A percentile compares a stretch with the other conserved stretches of the same genome.
These are phyloP conservation scores for Hibiscus trionum DNA, from an alignment of 345 rosid species.

Conservation along the genomic window DNA sequence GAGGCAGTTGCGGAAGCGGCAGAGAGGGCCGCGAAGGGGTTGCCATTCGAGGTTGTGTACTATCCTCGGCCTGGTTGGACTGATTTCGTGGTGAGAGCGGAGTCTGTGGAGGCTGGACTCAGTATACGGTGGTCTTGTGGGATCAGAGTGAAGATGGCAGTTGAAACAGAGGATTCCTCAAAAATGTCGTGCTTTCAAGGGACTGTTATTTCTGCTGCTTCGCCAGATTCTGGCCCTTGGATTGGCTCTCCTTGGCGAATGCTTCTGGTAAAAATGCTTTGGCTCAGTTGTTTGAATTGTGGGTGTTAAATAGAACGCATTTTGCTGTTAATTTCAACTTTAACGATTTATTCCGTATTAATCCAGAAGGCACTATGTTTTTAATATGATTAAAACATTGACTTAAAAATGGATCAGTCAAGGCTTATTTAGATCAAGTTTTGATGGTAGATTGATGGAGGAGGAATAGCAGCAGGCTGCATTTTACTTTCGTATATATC, in stretches of 20 bases:
- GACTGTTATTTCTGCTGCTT: conserved; percentile 31
- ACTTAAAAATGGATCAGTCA: neutral
- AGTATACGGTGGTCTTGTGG: conserved; percentile 45
- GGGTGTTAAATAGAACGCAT: neutral
- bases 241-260: conserved; percentile 81
- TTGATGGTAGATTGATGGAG: neutral
- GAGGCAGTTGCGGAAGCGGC: conserved; percentile 51
- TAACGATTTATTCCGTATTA: neutral
- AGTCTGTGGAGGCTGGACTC: conserved; percentile 59
- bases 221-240: conserved; percentile 47
- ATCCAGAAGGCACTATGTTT: neutral
- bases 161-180: conserved; percentile 77
- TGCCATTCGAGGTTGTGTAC: conserved; percentile 70
- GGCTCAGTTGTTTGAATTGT: neutral
- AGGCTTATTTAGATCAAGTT: neutral
- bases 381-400: neutral
- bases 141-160: conserved; percentile 67
- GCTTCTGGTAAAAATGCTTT: conserved; percentile 51
- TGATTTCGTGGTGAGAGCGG: conserved; percentile 71
- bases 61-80: conserved; percentile 70
- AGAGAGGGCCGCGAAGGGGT: conserved; percentile 43
- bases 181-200: conserved; percentile 77
- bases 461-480: neutral
- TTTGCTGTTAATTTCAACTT: neutral
- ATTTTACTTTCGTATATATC: neutral